Conservation (phyloP, 192 early-diverging fungal species). For the Jimgerdemannia lactiflua region DNA sequence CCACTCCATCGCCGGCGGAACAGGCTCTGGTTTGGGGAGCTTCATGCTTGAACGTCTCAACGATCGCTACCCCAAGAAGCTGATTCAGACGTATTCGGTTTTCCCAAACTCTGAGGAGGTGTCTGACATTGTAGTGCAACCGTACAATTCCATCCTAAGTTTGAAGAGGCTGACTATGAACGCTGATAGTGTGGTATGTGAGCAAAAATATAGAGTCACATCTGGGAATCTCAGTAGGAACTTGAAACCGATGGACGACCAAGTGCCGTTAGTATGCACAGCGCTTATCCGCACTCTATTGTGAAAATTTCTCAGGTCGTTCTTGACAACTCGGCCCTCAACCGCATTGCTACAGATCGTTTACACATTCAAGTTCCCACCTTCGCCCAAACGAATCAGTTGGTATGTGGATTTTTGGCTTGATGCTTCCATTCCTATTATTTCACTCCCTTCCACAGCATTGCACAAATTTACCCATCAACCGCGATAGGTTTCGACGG, state of each 20-base stretch:
- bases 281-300: too few relatives aligned
- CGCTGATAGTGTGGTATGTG: constrained; percentile 87
- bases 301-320: constrained; percentile 68
- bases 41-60: constrained; percentile 90
- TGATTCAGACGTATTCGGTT: constrained; percentile 97
- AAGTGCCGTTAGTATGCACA: too few relatives aligned
- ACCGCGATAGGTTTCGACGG: constrained; percentile 81
- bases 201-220: too few relatives aligned
- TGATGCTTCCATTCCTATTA: background rate
- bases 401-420: constrained; percentile 58
- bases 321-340: constrained; percentile 93
- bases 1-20: constrained; percentile 98
- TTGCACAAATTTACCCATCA: background rate
- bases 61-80: constrained; percentile 96
- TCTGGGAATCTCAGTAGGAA: too few relatives aligned
- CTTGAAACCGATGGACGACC: too few relatives aligned
- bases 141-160: constrained; percentile 94
- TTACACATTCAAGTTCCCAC: constrained; percentile 93
- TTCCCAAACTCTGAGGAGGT: constrained; percentile 95
- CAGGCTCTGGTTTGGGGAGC: constrained; percentile 95
- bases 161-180: constrained; percentile 88
- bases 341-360: constrained; percentile 87
- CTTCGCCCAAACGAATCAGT: constrained; percentile 94
- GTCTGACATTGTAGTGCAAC: constrained; percentile 97
- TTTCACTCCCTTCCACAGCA: background rate